Evolutionary conservation across 768 basidiomycete genomes (phyloP), one percentile per base, ranked within the genome.

Genomic region (Tricholoma hemisulphureum): DNA sequence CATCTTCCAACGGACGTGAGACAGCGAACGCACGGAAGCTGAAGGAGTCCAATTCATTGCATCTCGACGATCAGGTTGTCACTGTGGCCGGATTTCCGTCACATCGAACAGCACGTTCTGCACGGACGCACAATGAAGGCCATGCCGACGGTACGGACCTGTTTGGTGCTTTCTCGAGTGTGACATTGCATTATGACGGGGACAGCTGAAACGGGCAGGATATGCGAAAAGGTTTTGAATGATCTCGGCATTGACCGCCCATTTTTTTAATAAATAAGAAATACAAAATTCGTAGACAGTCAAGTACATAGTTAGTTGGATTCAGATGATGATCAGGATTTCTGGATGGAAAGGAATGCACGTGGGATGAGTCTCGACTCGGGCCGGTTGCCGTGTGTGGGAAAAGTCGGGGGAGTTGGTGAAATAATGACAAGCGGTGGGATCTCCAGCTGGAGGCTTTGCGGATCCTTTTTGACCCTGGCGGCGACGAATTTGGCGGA

Each of bases 31-130:
- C 94, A 78, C 91, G 95, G 48, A 82, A 88, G 56, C 74, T 97
- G 69, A 88, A 93, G 63, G 96, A 98, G 74, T 95, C 92, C 39
- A 84, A 87, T 58, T 95, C 92, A 60, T 80, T 98, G 66, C 93
- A 97, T 71, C 82, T 96, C 64, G 95, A 95, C 72, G 83, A 85
- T 51, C 82, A 85, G 69, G 72, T 76, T 58, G 68, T 68, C 51
- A 77, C 71, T 13, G 68, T 73, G 24, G 68, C 74, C 45, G 73
- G 77, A 50, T 56, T 58, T 39, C 28, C 48, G 51, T 56, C 58
- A 29, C 59, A 58, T 16, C 55, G 63, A 29, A 71, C 74, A 55
- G 75, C 75, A 14, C 79, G 77, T 3, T 75, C 77, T 16, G 75
- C 77, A 1, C 68, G 69, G 56, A 65, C 63, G 55, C 70, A 69